Percentiles rank a stretch among this genome's conserved stretches.
Evolutionary conservation across 1,284 basidiomycete species (phyloP).

Genomic region (Sphaerobolus stellatus): DNA sequence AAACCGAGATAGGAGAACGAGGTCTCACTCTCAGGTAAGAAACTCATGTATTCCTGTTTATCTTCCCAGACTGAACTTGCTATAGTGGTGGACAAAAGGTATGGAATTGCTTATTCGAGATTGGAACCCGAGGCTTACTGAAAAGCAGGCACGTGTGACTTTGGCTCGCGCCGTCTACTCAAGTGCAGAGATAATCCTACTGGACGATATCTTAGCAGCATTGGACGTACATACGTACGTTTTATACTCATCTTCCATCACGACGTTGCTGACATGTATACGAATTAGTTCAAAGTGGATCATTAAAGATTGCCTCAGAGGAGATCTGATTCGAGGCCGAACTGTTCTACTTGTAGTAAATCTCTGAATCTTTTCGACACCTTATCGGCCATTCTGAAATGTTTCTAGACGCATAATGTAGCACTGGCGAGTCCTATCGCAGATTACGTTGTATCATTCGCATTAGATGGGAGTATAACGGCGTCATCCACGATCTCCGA

Average conservation of each 20-base stretch:
- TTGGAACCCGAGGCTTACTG: too few species aligned
- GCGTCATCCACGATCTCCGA: constrained; percentile 49
- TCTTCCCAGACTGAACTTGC: constrained; percentile 20
- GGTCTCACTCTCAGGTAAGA: constrained; percentile 52
- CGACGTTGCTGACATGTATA: too few species aligned
- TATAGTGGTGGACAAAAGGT: constrained; percentile 70
- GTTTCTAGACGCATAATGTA: constrained; percentile 67
- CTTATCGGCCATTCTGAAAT: neutral
- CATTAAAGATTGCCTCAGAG: constrained; percentile 70
- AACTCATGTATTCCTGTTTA: constrained; percentile 8
- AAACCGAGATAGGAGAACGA: constrained; percentile 70
- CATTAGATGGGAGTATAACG: constrained; percentile 48
- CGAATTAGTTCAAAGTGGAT: constrained; percentile 78
- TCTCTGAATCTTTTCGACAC: constrained; percentile 12
- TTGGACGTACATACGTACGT: constrained; percentile 61
- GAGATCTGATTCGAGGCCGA: constrained; percentile 64
- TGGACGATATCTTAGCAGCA: constrained; percentile 55
- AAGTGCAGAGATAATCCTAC: constrained; percentile 56
- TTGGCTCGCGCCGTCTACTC: constrained; percentile 74
- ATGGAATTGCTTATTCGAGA: too few species aligned
- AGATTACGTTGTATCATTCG: constrained; percentile 59
- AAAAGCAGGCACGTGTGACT: constrained; percentile 77
- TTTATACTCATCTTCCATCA: too few species aligned
- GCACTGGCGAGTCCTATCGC: constrained; percentile 64
- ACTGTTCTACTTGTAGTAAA: constrained; percentile 73